Evolutionary conservation across 177 flowering plant genomes (phyloP), one percentile per base, ranked within the genome.

Genomic region (Vitis hybrid): DNA sequence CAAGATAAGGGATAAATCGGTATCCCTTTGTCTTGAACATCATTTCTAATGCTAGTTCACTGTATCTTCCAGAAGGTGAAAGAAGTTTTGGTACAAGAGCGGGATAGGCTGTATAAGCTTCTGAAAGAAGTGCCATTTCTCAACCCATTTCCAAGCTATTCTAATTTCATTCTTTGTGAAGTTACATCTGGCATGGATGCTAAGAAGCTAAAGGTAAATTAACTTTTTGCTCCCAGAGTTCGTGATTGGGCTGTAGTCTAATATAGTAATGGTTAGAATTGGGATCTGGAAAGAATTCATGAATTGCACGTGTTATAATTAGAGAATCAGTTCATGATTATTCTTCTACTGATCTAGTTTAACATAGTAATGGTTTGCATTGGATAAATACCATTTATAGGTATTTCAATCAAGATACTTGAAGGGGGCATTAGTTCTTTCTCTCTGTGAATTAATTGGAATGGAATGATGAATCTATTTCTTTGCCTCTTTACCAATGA

Each of bases 131-230:
- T 92, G 22, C 89, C 98, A 20, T 96, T 81, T 78, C 88, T 96
- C 56, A 85, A 82, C 50, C 99, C 99, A 54, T 90, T 73, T 70
- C 97, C 99, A 63, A 94, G 98, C 80, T 70, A 87, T 77, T 96
- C 99, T 2, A 96, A 96, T 82, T 96, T 96, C 80, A 93, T 96
- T 77, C 95, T 96, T 51, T 96, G 98, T 71, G 88, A 86, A 78
- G 98, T 96, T 70, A 86, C 85, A 50, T 69, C 85, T 13, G 97
- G 94, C 68, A 80, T 70, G 86, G 95, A 93, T 82, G 92, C 99
- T 4, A 96, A 94, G 86, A 88, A 94, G 79, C 82, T 96, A 14
- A 96, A 93, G 99, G 99, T 95, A 86, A 19, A 39, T 2, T 22
- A 8, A 6, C 8, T 49, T 70, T 63, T 16, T 58, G 57, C 34